Base-by-base conservation (phyloP, 768 basidiomycete genomes). In the Tremella mesenterica region DNA sequence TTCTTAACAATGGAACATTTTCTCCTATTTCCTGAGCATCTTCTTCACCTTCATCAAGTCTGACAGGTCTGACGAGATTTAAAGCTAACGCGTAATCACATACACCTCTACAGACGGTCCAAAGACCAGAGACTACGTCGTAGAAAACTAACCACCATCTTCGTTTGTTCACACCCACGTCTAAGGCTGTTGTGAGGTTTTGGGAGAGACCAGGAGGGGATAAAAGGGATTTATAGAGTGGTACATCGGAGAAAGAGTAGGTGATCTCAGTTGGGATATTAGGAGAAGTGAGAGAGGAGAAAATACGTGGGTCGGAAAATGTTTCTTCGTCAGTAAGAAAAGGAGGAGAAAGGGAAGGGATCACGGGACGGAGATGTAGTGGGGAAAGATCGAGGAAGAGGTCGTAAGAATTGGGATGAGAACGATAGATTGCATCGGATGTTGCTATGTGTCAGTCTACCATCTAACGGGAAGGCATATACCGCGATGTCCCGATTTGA, bases 371-470 rank as follows among this genome's bases (percentile, higher is more conserved):
- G 1, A 58, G 49, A n/a, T 53, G 48, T 14, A 53, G 27, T 2
- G 57, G 45, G 9, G 64, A 63, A n/a, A 73, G 61, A 48, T 73
- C 71, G 20, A 73, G 53, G 52, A 65, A 64, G 39, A 73, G 43
- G 54, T 73, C 71, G 44, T 63, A 73, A 1, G 52, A 51, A 10
- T 49, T 44, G 4, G 61, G 49, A 39, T 67, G 67, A 13, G 68
- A 63, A 53, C 57, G 58, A 43, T 58, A 71, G 14, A 73, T 67
- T 13, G 67, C 62, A 41, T 73, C 71, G 33, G 67, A 67, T 0
- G 71, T 73, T 18, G 65, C 69, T 73, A 34, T 21, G 6, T 7
- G n/a, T 23, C n/a, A 23, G n/a, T 36, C 33, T 36, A 10, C 38
- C 38, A 5, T 5, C n/a, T 41, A 8, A 41, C 38, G 5, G 23